Percentiles rank a stretch among this genome's conserved stretches.
These are phyloP conservation scores for Geotrichum europaeum DNA, from an alignment of 1,139 yeast genomes.

Conservation along the genomic window DNA sequence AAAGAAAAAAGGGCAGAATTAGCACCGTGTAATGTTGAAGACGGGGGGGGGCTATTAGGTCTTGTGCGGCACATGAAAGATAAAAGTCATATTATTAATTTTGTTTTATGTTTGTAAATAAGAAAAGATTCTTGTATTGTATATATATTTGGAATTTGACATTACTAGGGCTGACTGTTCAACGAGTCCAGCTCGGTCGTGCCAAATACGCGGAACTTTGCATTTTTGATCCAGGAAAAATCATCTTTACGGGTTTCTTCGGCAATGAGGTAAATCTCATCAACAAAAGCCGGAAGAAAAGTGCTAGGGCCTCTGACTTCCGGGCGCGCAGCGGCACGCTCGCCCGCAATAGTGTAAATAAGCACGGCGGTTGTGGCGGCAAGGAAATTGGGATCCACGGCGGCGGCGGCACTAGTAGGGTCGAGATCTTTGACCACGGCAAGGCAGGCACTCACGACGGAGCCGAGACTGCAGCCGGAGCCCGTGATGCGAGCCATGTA, in stretches of 20 bases:
- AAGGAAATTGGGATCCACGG: slow-evolving; percentile 34
- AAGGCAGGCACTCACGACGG: slow-evolving; percentile 59
- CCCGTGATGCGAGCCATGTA: slow-evolving; percentile 79
- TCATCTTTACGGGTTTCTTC: slow-evolving; percentile 16
- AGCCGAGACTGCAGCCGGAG: slow-evolving; percentile 80
- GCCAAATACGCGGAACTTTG: slow-evolving; percentile 11
- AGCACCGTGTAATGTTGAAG: not conserved
- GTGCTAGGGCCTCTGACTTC: slow-evolving; percentile 44
- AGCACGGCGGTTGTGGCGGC: slow-evolving; percentile 57
- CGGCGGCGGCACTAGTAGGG: slow-evolving; percentile 20
- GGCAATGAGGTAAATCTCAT: slow-evolving; percentile 36
- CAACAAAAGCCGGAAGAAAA: slow-evolving; percentile 45
- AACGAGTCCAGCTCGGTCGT: not conserved
- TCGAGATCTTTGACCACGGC: slow-evolving; percentile 36
- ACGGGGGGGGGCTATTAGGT: not conserved
- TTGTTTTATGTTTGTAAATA: not conserved
- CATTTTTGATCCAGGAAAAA: slow-evolving; percentile 21
- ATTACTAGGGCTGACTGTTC: not conserved
- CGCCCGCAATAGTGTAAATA: slow-evolving; percentile 53
- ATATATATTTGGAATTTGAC: not conserved
- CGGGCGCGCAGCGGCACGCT: slow-evolving; percentile 40
- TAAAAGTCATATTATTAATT: not conserved
- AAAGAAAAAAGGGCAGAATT: not conserved
- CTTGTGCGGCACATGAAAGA: not conserved
- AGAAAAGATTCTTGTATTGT: not conserved